These are phyloP conservation scores for Ophiocytium majus DNA, from an alignment of 352 stramenopile genomes.

Conservation along the genomic window DNA sequence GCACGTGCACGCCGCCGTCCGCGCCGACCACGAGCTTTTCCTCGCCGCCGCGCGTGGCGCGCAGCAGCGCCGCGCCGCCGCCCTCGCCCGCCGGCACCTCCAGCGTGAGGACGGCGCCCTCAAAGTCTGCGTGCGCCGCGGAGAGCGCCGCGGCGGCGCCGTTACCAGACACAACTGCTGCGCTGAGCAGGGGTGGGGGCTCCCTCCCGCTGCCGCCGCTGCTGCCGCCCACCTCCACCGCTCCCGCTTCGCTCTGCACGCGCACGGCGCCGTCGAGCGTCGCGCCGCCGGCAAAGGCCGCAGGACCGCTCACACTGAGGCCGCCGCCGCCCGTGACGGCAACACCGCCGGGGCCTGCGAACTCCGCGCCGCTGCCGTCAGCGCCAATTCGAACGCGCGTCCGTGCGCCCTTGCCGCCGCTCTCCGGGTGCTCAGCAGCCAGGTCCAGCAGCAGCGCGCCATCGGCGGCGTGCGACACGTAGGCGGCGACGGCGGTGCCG, in stretches of 20 bases:
- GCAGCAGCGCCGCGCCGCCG: slow-evolving; percentile 25
- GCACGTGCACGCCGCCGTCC: slow-evolving; percentile 24
- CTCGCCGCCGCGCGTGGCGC: slow-evolving; percentile 23
- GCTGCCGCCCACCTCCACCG: not conserved
- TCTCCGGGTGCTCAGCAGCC: not conserved
- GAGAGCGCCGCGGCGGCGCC: slow-evolving; percentile 14
- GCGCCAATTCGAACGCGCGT: not conserved
- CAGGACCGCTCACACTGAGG: slow-evolving; percentile 23
- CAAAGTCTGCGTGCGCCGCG: slow-evolving; percentile 30
- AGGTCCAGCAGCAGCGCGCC: slow-evolving; percentile 1
- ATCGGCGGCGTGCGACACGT: not conserved
- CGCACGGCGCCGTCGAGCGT: not conserved
- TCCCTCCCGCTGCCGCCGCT: not conserved
- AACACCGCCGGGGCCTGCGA: slow-evolving; percentile 28
- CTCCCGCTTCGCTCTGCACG: not conserved
- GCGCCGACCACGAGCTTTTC: slow-evolving; percentile 37
- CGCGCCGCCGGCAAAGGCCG: not conserved
- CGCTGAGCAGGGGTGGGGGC: not conserved
- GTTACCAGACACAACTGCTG: not conserved
- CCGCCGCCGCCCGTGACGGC: slow-evolving; percentile 20
- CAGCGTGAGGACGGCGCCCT: slow-evolving; percentile 34
- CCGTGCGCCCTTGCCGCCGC: not conserved
- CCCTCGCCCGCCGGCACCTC: not conserved
- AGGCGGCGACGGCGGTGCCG: not conserved
- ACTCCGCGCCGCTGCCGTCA: not conserved